Conservation (phyloP, 2,329 filamentous ascomycete species). For the Aspergillus japonicus region DNA sequence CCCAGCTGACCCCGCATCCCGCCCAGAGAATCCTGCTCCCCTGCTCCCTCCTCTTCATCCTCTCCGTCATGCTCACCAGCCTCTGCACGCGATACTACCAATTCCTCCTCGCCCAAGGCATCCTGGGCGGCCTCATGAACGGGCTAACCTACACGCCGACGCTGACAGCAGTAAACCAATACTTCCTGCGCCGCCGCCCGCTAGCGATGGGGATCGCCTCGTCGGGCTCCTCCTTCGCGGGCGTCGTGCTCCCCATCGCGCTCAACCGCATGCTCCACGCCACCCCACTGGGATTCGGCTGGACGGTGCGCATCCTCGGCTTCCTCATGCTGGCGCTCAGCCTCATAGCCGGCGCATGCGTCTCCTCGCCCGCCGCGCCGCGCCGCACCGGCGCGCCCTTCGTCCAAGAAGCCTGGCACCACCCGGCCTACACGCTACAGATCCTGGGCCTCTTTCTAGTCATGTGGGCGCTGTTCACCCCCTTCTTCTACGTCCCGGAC, state of each 20-base stretch:
- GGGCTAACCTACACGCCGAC: slow-evolving; percentile 48
- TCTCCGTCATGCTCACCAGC: slow-evolving; percentile 63
- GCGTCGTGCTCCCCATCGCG: slow-evolving; percentile 52
- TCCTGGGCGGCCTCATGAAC: slow-evolving; percentile 26
- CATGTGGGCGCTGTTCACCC: slow-evolving; percentile 25
- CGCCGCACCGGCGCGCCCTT: not conserved
- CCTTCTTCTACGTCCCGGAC: slow-evolving; percentile 29
- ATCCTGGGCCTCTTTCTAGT: slow-evolving; percentile 18
- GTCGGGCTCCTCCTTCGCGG: slow-evolving; percentile 52
- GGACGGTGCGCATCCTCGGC: slow-evolving; percentile 54
- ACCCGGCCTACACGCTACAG: not conserved
- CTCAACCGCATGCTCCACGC: slow-evolving; percentile 51
- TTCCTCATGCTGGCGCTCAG: slow-evolving; percentile 52
- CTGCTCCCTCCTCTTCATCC: slow-evolving; percentile 38
- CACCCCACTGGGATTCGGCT: slow-evolving; percentile 48
- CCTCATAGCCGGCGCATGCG: slow-evolving; percentile 36
- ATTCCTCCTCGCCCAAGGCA: slow-evolving; percentile 42
- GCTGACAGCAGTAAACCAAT: slow-evolving; percentile 48
- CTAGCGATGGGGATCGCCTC: slow-evolving; percentile 49
- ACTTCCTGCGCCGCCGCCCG: slow-evolving; percentile 50
- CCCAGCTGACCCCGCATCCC: not conserved
- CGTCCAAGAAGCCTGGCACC: not conserved
- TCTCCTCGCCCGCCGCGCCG: slow-evolving; percentile 13
- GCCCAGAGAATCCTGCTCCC: slow-evolving; percentile 14
- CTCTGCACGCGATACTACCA: slow-evolving; percentile 57